Evolutionary conservation across 352 stramenopile species (phyloP), one percentile per base, ranked within the genome.

Genomic region (Chrysophaeum taylorii): DNA sequence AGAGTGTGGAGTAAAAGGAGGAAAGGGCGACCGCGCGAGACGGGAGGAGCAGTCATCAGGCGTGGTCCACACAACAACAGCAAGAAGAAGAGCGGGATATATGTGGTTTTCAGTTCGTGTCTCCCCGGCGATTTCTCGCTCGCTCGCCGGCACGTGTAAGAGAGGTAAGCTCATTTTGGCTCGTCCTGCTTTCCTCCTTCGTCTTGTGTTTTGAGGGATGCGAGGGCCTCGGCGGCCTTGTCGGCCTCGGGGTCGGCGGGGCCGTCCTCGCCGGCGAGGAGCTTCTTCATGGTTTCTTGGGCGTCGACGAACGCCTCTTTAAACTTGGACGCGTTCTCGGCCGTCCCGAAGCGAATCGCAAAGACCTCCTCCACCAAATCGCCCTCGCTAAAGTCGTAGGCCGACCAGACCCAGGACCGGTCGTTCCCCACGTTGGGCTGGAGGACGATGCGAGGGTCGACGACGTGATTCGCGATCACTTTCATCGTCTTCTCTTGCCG

Each of bases 401-500:
- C 96, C 74, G 84, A 96, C 88, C 96, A 98, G 36, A 98, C 93
- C 93, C 93, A 98, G 25, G 90, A 93, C 69, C 93, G 83, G 84
- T 98, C 94, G 73, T 79, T 91, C 73, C 92, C 92, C 66, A 93
- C 95, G 85, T 98, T 98, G 21, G 93, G 90, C 76, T 93, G 87
- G 38, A 98, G 82, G 52, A 93, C 87, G 73, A 96, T 97, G 64
- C 92, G 87, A 42, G 93, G 93, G 83, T 98, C 93, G 16, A 97
- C 81, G 41, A 96, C 83, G 83, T 98, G 93, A 81, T 98, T 98
- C 67, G 90, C 84, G 81, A 98, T 92, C 73, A 98, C 91, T 84
- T 98, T 98, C 89, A 97, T 95, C 36, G 93, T 98, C 81, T 98
- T 98, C 80, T 98, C 94, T 80, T 98, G 93, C 69, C 93, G 87